phyloP scores from a whole-genome alignment of 768 basidiomycete genomes.

The Tephrocybe sp. region DNA sequence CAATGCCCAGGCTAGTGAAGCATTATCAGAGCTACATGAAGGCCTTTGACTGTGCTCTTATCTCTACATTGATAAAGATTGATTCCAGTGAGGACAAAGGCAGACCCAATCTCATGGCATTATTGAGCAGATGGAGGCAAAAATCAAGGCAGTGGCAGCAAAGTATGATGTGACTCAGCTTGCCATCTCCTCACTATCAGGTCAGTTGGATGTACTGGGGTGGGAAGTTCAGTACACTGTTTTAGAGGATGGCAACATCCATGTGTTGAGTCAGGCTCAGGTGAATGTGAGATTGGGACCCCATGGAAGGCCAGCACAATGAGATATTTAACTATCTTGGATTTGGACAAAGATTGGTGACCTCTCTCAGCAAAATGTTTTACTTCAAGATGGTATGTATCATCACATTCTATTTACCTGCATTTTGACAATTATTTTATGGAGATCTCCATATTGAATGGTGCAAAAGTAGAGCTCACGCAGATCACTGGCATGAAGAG shows the following conservation, averaged over 20 bases:
- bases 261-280: slow-evolving; percentile 3
- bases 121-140: slow-evolving; percentile 6
- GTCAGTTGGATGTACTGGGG: background rate
- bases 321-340: slow-evolving; percentile 13
- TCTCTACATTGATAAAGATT: slow-evolving; percentile 13
- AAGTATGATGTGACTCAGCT: slow-evolving; percentile 10
- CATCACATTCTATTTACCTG: background rate
- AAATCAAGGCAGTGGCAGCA: background rate
- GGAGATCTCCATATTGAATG: slow-evolving; percentile 12
- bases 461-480: slow-evolving; percentile 5
- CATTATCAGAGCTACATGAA: slow-evolving; percentile 11
- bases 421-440: background rate
- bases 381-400: slow-evolving; percentile 16
- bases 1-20: background rate
- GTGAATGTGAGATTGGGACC: background rate
- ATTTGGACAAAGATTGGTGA: slow-evolving; percentile 16
- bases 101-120: slow-evolving; percentile 6
- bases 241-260: slow-evolving; percentile 10
- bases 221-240: slow-evolving; percentile 8
- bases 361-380: background rate
- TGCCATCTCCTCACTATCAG: background rate
- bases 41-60: slow-evolving; percentile 9
- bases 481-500: background rate
- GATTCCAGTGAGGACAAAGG: slow-evolving; percentile 12
- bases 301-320: background rate